Base-by-base conservation (phyloP, 495 filamentous ascomycete genomes). In the Xanthoparmelia taractica region DNA sequence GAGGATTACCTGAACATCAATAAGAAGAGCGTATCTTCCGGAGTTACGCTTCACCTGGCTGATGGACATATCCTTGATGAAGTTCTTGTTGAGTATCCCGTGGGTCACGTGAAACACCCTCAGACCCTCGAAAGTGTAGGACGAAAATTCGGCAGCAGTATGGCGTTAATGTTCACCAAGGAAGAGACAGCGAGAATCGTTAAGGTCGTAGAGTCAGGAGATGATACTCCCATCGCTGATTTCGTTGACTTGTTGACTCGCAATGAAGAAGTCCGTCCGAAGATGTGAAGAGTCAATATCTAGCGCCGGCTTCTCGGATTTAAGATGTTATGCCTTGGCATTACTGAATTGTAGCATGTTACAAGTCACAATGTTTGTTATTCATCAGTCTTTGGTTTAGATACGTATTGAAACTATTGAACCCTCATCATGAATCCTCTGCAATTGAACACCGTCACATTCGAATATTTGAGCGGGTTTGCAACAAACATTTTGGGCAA, bases 41-140 rank as follows among this genome's bases (percentile, higher is more conserved):
- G 66, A 0, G 48, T 76, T 23, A 69, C 64, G 8, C 52, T 77
- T 4, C 13, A 58, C 33, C 58, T 79, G 15, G 27, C 56, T 5
- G 61, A 71, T 67, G 69, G 74, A 11, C 55, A 63, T 6, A 75
- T 84, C 29, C 76, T 93, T 29, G 80, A 86, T 11, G 90, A 96
- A 73, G 83, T 92, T 52, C 80, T 89, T 13, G 82, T 96, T n/a
- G 88, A 95, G 73, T 91, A 87, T 57, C 91, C 91, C 6, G 78
- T 93, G 43, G 91, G 91, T 55, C 90, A 95, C 77, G 83, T 80
- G 60, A 77, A 87, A 64, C 41, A 43, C 8, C 15, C 41, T 12
- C 7, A 43, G 41, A 43, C 41, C 41, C 41, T 43, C 41, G 17
- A 43, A n/a, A 15, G 41, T 8, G 41, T 43, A 17, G 18, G 41